Evolutionary conservation across 108 stramenopile genomes (phyloP), one percentile per base, ranked within the genome.

Genomic region (Parietichytrium sp.): DNA sequence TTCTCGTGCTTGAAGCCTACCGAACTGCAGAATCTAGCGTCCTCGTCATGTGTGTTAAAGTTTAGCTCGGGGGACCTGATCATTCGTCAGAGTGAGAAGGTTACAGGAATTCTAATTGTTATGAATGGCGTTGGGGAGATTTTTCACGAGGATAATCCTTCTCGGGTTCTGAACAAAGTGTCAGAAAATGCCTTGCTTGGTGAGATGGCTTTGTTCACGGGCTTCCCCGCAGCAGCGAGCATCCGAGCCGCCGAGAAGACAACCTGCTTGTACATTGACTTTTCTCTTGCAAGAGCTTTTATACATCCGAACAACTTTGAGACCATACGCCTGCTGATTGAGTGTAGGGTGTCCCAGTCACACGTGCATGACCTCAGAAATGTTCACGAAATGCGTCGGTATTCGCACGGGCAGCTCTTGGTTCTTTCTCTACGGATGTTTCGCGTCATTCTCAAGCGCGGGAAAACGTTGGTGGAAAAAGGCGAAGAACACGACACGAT

Each of bases 271-370:
- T 72, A 72, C 42, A 38, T 72, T 72, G 61, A 72, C 61, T 72
- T 72, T 1, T 72, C 36, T 25, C 6, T 72, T 10, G 61, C 61
- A 16, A 72, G 45, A 42, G 61, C 61, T 6, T 13, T 72, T 47
- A 72, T 72, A 33, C 61, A 72, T 42, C 61, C 61, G 1, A 45
- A 33, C n/a, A 72, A 72, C 61, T 72, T 72, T 72, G 61, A 72
- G 61, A 45, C 45, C 2, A 72, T 72, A 2, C 10, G 20, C 23
- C 36, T 42, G 6, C 42, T 72, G 6, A 42, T 72, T 10, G 61
- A 72, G 10, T 42, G 45, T 27, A 33, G 61, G n/a, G 20, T 23
- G 33, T 45, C 61, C 2, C 61, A 72, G 20, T 33, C 61, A 8
- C 29, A 72, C 42, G 61, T 72, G 38, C 61, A 72, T 20, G 61